Evolutionary conservation across 495 filamentous ascomycete species (phyloP), one percentile per base, ranked within the genome.

Genomic region (Aspergillus sclerotiicarbonarius): DNA sequence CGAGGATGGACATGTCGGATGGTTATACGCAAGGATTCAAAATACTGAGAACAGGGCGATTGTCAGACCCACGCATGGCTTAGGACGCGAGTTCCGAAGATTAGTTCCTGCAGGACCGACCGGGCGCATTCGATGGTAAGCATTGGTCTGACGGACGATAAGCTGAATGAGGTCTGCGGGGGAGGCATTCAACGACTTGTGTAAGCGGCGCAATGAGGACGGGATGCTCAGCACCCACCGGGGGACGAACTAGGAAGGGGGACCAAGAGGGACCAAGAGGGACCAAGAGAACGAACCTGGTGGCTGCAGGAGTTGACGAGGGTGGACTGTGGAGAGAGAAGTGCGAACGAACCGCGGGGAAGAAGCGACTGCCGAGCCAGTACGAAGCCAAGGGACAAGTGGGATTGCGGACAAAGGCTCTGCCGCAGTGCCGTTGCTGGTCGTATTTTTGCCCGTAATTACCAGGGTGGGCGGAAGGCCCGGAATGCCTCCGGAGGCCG

Each of bases 1-100:
- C 71, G 35, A 76, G 61, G 41, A 73, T 64, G 37, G 74, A 76
- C 74, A 77, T 77, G 44, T 13, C 37, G 37, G 37, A 12, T 0
- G 13, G 37, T 13, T 41, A n/a, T 41, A 51, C 61, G 63, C 45
- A 19, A 53, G 15, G 19, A 46, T n/a, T 45, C 25, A n/a, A 2
- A 6, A 31, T 41, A 47, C 19, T 51, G 18, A 37, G 49, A 46
- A 44, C 48, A n/a, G 46, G 25, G 32, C 41, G 6, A 41, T n/a
- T 6, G n/a, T 15, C 12, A 12, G 37, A 41, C 37, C 37, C 37
- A 41, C 37, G 37, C 37, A 41, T 41, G 37, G 37, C 37, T 15
- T 12, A 41, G 37, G 37, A 41, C 37, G 37, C 37, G 37, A 41
- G 15, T n/a, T 41, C 37, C 37, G 37, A 41, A 15, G 37, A 41